phyloP scores from a whole-genome alignment of 306 rosid genomes.

The Begonia fuchsioides region DNA sequence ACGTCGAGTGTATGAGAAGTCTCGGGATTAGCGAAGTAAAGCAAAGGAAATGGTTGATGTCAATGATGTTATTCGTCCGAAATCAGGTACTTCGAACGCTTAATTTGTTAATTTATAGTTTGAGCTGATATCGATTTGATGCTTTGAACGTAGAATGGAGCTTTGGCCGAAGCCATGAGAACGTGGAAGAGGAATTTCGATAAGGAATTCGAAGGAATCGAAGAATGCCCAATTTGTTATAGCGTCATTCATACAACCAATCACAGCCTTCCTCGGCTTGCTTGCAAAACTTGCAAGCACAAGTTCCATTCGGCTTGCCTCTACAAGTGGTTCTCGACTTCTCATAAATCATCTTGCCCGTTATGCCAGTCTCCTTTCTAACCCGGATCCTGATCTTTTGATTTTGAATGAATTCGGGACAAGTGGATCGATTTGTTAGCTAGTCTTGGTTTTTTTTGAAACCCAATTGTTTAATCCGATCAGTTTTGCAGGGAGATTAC shows the following conservation, averaged over 20 bases:
- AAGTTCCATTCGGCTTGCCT: conserved; percentile 95
- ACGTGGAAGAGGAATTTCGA: conserved; percentile 91
- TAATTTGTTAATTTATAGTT: background rate
- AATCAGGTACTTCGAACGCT: conserved; percentile 54
- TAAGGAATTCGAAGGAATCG: conserved; percentile 96
- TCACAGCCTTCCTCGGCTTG: conserved; percentile 83
- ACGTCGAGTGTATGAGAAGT: conserved; percentile 84
- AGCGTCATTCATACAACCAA: conserved; percentile 89
- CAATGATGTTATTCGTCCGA: conserved; percentile 79
- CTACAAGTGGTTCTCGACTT: conserved; percentile 88
- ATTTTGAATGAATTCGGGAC: no score
- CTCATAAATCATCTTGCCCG: conserved; percentile 95
- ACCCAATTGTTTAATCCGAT: no score
- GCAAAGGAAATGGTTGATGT: conserved; percentile 94
- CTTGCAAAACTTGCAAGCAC: conserved; percentile 98
- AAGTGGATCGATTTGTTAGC: no score
- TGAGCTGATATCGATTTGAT: background rate
- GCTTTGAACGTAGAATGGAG: conserved; percentile 61
- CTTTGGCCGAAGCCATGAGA: conserved; percentile 84
- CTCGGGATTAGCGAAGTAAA: conserved; percentile 82
- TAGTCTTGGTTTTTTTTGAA: no score
- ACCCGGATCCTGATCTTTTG: background rate
- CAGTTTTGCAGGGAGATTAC: no score
- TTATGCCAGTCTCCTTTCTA: conserved; percentile 89
- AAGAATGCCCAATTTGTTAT: conserved; percentile 95